phyloP scores from a whole-genome alignment of 2,329 filamentous ascomycete species.

The Aspergillus hiratsukae region DNA sequence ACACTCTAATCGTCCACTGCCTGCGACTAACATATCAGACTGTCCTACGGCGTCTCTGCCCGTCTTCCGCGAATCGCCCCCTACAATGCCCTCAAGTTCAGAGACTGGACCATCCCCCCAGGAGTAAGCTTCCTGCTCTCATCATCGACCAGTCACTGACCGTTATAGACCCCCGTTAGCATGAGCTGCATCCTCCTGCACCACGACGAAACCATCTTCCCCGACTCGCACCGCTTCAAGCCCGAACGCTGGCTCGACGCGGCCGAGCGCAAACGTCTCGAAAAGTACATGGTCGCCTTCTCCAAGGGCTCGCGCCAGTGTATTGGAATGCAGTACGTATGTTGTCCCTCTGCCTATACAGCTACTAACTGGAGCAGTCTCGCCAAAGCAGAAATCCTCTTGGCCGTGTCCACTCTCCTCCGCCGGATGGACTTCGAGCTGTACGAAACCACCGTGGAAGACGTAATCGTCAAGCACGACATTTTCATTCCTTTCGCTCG shows the following conservation, averaged over 20 bases:
- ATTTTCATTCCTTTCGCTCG: slow-evolving; percentile 17
- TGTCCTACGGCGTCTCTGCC: slow-evolving; percentile 25
- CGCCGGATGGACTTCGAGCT: slow-evolving; percentile 27
- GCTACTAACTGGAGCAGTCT: slow-evolving; percentile 18
- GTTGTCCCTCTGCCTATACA: background rate
- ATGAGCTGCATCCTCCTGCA: slow-evolving; percentile 37
- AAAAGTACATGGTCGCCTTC: slow-evolving; percentile 38
- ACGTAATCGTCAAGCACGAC: slow-evolving; percentile 26
- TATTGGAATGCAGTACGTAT: slow-evolving; percentile 40
- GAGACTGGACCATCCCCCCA: slow-evolving; percentile 29
- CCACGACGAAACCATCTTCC: slow-evolving; percentile 34
- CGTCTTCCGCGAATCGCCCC: slow-evolving; percentile 28
- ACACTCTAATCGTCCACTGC: background rate
- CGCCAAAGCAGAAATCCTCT: slow-evolving; percentile 30
- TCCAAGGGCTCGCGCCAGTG: slow-evolving; percentile 44
- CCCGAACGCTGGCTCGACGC: slow-evolving; percentile 37
- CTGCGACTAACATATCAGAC: background rate
- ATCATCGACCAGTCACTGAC: background rate
- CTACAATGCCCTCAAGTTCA: slow-evolving; percentile 25
- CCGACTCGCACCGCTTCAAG: slow-evolving; percentile 29
- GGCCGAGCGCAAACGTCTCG: slow-evolving; percentile 27
- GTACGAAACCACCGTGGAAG: slow-evolving; percentile 28
- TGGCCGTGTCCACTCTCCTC: slow-evolving; percentile 25
- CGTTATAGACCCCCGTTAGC: slow-evolving; percentile 29
- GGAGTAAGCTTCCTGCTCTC: slow-evolving; percentile 17